These are phyloP conservation scores for Aspergillus oerlinghausenensis DNA, from an alignment of 2,329 filamentous ascomycete genomes.

Conservation along the genomic window DNA sequence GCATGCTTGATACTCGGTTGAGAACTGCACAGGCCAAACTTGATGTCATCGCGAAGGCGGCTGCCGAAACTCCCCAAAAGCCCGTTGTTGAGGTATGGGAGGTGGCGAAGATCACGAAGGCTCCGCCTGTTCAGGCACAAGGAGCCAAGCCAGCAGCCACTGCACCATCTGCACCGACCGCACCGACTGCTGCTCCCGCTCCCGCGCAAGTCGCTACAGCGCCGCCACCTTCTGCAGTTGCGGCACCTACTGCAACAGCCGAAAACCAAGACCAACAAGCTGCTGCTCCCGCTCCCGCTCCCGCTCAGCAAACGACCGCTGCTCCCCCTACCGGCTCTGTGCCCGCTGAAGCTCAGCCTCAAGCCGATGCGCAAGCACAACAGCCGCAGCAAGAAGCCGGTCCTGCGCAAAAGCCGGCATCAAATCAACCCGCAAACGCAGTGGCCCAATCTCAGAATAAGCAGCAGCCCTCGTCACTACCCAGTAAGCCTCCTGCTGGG, in stretches of 20 bases:
- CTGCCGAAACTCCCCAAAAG: constrained; percentile 76
- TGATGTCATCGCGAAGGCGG: constrained; percentile 73
- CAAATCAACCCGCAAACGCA: constrained; percentile 17
- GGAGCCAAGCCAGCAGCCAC: constrained; percentile 25
- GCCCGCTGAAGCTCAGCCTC: constrained; percentile 9
- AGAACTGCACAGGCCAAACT: constrained; percentile 66
- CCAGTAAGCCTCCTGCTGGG: constrained; percentile 31
- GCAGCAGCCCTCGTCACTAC: constrained; percentile 23
- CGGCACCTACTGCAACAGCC: not conserved
- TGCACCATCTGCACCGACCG: constrained; percentile 19
- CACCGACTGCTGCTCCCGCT: constrained; percentile 13
- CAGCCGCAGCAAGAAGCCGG: constrained; percentile 16
- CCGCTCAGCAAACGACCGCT: constrained; percentile 10
- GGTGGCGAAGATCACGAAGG: constrained; percentile 65
- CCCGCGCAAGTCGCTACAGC: constrained; percentile 10
- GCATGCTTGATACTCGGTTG: constrained; percentile 70
- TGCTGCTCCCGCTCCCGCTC: constrained; percentile 6
- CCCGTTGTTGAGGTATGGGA: constrained; percentile 85
- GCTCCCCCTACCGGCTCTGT: constrained; percentile 6
- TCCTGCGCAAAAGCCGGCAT: constrained; percentile 9
- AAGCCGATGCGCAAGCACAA: constrained; percentile 13
- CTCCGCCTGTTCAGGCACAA: constrained; percentile 36
- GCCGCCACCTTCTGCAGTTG: constrained; percentile 2
- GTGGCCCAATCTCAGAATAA: constrained; percentile 26
- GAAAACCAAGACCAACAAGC: constrained; percentile 3